A percentile compares a stretch with the other conserved stretches of the same genome.
These are phyloP conservation scores for Plantago rigida DNA, from an alignment of 305 asterid species.

Conservation along the genomic window DNA sequence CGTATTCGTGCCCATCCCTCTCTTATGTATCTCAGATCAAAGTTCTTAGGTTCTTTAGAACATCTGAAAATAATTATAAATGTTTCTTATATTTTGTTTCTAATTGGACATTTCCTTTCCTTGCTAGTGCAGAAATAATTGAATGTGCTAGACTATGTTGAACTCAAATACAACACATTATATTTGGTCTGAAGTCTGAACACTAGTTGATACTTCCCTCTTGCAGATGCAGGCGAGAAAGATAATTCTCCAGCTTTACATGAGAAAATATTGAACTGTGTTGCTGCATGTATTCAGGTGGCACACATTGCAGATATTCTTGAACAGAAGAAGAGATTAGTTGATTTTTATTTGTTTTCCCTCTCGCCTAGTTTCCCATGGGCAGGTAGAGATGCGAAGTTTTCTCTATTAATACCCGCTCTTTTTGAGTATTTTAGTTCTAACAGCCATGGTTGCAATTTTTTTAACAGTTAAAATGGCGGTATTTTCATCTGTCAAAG, in stretches of 20 bases:
- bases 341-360: constrained; percentile 46
- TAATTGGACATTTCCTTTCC: too few relatives aligned
- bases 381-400: constrained; percentile 47
- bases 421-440: constrained; percentile 16
- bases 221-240: constrained; percentile 55
- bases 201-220: constrained; percentile 20
- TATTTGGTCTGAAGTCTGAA: constrained; percentile 25
- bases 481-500: constrained; percentile 60
- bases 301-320: constrained; percentile 61
- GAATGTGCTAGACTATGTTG: background rate
- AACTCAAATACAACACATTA: background rate
- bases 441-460: constrained; percentile 19
- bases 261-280: constrained; percentile 57
- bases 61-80: too few relatives aligned
- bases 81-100: too few relatives aligned
- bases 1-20: background rate
- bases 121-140: too few relatives aligned
- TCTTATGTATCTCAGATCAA: background rate
- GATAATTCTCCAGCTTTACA: constrained; percentile 52
- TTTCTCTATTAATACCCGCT: background rate
- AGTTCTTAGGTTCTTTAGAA: too few relatives aligned
- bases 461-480: constrained; percentile 59
- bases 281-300: constrained; percentile 64
- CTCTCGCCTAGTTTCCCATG: constrained; percentile 70
- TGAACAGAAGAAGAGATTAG: constrained; percentile 51